Evolutionary conservation across 176 grass and related monocot species (phyloP).

Genomic region (Oryza glaberrima): DNA sequence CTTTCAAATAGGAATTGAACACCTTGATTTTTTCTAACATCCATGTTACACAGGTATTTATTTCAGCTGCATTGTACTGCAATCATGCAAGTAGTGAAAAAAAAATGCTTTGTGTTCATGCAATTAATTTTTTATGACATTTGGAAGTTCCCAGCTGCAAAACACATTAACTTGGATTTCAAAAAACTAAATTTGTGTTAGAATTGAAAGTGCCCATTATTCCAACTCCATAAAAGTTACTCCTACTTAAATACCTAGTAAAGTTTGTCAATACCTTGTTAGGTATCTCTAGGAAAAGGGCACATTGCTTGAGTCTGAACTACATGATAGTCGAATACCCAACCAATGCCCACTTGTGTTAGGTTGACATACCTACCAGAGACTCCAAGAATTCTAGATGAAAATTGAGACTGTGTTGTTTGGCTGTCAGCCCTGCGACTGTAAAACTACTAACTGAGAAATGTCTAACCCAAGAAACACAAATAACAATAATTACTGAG

Average conservation of each 20-base stretch:
- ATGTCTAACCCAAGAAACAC: not conserved
- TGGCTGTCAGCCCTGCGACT: not conserved
- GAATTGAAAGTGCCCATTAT: not conserved
- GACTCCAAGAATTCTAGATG: not conserved
- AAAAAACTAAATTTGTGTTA: not conserved
- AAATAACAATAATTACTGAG: not conserved
- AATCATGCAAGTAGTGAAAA: not conserved
- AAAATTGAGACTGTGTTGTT: not conserved
- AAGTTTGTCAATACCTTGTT: not conserved
- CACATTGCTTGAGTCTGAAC: not conserved
- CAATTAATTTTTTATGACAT: not conserved
- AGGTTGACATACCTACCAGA: not conserved
- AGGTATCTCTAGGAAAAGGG: not conserved
- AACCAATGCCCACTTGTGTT: not conserved
- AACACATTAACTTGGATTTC: constrained; percentile 14
- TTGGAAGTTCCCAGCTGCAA: not conserved
- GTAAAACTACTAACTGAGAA: not conserved
- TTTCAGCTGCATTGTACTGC: constrained; percentile 20
- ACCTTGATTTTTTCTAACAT: constrained; percentile 13
- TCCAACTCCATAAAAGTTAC: not conserved
- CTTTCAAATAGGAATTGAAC: constrained; percentile 58
- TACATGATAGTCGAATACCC: not conserved
- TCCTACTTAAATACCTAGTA: not conserved
- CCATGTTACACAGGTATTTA: constrained; percentile 41
- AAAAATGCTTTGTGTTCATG: not conserved